These are phyloP conservation scores for Globisporangium abappressorium DNA, from an alignment of 352 stramenopile genomes.

Conservation along the genomic window DNA sequence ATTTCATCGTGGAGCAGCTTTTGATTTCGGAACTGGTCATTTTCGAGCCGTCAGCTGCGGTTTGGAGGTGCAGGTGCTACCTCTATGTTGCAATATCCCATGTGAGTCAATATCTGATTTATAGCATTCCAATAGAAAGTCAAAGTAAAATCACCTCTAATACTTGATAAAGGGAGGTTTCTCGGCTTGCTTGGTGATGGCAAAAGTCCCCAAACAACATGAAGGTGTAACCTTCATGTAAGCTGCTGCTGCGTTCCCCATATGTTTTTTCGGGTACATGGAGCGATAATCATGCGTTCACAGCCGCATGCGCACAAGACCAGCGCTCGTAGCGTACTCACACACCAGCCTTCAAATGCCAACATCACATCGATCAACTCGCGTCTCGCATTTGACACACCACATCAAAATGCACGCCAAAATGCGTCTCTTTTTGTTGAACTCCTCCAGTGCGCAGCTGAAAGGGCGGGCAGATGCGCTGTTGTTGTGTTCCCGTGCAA, in stretches of 20 bases:
- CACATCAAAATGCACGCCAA: background rate
- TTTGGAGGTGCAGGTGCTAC: background rate
- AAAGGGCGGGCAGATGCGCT: background rate
- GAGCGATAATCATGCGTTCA: background rate
- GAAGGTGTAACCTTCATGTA: too few relatives aligned
- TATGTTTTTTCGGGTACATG: background rate
- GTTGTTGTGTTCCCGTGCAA: background rate
- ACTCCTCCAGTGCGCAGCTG: background rate
- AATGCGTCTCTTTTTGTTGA: conserved; percentile 4
- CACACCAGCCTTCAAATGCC: background rate
- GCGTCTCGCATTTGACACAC: too few relatives aligned
- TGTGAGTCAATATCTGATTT: background rate
- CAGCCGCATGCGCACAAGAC: background rate
- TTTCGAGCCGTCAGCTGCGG: background rate
- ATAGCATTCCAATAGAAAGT: background rate
- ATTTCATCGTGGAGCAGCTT: background rate
- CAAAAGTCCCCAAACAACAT: background rate
- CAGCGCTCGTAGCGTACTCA: background rate
- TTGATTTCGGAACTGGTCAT: background rate
- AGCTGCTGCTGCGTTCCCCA: background rate
- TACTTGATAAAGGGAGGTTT: background rate
- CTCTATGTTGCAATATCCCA: background rate
- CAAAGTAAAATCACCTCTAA: background rate
- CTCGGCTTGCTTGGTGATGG: background rate
- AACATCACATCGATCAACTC: background rate